Conservation (phyloP, 2,329 filamentous ascomycete species). For the Diplocarpon rosae region DNA sequence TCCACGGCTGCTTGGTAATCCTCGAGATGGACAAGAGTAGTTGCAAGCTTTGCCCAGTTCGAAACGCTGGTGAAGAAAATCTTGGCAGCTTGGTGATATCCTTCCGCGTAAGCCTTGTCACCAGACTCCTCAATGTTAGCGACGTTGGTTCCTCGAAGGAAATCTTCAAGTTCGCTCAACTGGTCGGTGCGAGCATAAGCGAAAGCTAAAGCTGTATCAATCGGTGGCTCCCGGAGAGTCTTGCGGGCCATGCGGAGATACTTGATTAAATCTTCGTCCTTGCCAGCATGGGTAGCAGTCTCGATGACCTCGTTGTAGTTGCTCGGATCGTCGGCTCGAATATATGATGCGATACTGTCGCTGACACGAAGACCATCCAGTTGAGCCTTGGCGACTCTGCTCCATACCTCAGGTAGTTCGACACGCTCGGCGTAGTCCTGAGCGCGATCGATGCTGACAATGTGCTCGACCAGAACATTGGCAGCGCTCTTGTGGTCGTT, state of each 20-base stretch:
- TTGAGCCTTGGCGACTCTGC: slow-evolving; percentile 94
- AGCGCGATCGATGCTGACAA: slow-evolving; percentile 95
- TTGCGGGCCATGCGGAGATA: slow-evolving; percentile 95
- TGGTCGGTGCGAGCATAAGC: slow-evolving; percentile 87
- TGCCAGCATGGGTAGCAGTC: slow-evolving; percentile 85
- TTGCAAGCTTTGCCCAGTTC: slow-evolving; percentile 98
- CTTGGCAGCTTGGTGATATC: slow-evolving; percentile 90
- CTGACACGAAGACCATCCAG: slow-evolving; percentile 87
- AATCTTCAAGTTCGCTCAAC: slow-evolving; percentile 88
- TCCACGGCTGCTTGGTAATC: slow-evolving; percentile 98
- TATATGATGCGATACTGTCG: slow-evolving; percentile 94
- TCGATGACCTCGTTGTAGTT: slow-evolving; percentile 97
- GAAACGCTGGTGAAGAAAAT: slow-evolving; percentile 98
- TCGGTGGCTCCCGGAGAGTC: slow-evolving; percentile 83
- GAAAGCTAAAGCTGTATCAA: slow-evolving; percentile 91
- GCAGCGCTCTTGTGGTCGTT: slow-evolving; percentile 78
- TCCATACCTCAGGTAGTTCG: slow-evolving; percentile 93
- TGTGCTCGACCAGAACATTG: slow-evolving; percentile 86
- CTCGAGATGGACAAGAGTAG: slow-evolving; percentile 89
- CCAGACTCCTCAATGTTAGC: slow-evolving; percentile 93
- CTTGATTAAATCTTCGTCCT: slow-evolving; percentile 96
- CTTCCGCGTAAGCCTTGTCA: slow-evolving; percentile 95
- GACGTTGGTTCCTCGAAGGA: slow-evolving; percentile 85
- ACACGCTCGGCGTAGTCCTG: slow-evolving; percentile 93
- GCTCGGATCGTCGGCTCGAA: slow-evolving; percentile 82